Evolutionary conservation across 306 rosid species (phyloP), one percentile per base, ranked within the genome.

Genomic region (Dryas drummondii): DNA sequence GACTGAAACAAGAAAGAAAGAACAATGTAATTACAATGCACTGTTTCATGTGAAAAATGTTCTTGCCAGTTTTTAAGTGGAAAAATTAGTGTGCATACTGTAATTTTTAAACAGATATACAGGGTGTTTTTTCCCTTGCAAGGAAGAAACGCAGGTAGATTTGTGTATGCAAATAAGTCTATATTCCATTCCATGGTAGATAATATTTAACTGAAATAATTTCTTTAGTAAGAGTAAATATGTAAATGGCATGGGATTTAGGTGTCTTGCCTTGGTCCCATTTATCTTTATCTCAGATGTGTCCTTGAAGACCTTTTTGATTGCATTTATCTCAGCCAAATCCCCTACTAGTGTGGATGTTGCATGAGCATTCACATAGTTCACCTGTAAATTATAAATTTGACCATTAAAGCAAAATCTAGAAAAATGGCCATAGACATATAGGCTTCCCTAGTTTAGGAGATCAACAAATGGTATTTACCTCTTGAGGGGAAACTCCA

Each of bases 361-460:
- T 70, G 96, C 96, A 78, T 88, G 96, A 78, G 93, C 93, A 85
- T 91, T 91, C 81, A 91, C 86, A 77, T 91, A 91, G 83, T 85
- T 88, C 76, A 88, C 96, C 96, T 88, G 80, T 63, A 63, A 68
- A 50, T 61, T 54, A 60, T 61, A 49, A 10, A 26, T 61, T 42
- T 15, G 2, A 48, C 13, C 9, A 60, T 57, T 7, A 55, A 16
- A 64, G 46, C 32, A 69, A 68, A 81, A 81, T 54, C 62, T 59
- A 9, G 40, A 40, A 32, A 1, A 32, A 6, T 55, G 65, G 58
- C 75, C 41, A 9, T 41, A 41, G 12, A 44, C 7, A 49, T n/a
- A 37, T 53, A n/a, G 49, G 11, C 15, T 56, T 55, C 7, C 15
- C 8, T 56, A 32, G 68, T 46, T 27, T 57, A 1, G 50, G 15